Percentiles rank a stretch among this genome's conserved stretches.
phyloP scores from a whole-genome alignment of 2,329 filamentous ascomycete species.

The Coniella lustricola region DNA sequence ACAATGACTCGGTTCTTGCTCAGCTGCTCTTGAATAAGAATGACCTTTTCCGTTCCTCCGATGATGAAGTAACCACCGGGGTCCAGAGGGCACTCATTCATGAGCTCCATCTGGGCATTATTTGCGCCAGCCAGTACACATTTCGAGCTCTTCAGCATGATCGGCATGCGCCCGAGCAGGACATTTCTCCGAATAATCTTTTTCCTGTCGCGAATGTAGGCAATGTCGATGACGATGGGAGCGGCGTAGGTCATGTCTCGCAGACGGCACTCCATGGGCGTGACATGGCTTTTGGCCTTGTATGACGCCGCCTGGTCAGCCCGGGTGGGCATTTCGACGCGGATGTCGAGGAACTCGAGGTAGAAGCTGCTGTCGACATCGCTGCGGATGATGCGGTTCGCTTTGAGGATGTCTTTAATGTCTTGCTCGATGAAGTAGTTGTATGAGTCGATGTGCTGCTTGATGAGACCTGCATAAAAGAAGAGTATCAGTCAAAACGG shows the following conservation, averaged over 20 bases:
- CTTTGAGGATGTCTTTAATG: slow-evolving; percentile 91
- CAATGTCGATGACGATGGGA: slow-evolving; percentile 86
- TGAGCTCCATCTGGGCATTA: slow-evolving; percentile 79
- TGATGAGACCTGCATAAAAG: slow-evolving; percentile 58
- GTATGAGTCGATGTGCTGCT: slow-evolving; percentile 98
- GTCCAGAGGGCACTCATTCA: slow-evolving; percentile 94
- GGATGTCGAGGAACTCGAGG: slow-evolving; percentile 88
- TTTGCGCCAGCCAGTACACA: slow-evolving; percentile 79
- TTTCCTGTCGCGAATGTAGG: slow-evolving; percentile 76
- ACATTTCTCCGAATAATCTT: slow-evolving; percentile 69
- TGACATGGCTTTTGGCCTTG: slow-evolving; percentile 67
- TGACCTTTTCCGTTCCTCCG: slow-evolving; percentile 96
- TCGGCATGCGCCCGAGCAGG: slow-evolving; percentile 81
- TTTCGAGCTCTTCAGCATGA: slow-evolving; percentile 95
- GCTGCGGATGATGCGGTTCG: slow-evolving; percentile 81
- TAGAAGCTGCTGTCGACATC: slow-evolving; percentile 91
- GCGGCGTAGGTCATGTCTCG: slow-evolving; percentile 98
- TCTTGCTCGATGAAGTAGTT: slow-evolving; percentile 97
- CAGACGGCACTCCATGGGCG: slow-evolving; percentile 91
- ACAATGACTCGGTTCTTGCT: slow-evolving; percentile 99
- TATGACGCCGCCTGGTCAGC: slow-evolving; percentile 48
- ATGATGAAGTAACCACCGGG: slow-evolving; percentile 98
- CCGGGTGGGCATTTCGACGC: slow-evolving; percentile 74
- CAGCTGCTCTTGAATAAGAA: slow-evolving; percentile 94
- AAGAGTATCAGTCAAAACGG: not conserved